Conservation (phyloP, 805 yeast species). For the Candida awuae region DNA sequence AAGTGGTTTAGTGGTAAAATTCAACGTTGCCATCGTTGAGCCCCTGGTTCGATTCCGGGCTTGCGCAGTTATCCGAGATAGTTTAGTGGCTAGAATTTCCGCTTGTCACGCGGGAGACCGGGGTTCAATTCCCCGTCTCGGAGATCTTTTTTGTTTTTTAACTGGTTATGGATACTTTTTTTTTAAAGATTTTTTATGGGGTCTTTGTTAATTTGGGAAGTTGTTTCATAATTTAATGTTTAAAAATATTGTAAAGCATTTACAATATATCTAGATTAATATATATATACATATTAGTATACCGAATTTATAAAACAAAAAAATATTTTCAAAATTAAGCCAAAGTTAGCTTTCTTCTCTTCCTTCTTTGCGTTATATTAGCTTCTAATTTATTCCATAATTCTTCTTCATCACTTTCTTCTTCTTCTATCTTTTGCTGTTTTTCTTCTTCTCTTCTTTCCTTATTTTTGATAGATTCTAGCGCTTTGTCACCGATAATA, state of each 20-base stretch:
- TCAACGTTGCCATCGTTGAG: constrained; percentile 23
- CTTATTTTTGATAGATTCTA: constrained; percentile 22
- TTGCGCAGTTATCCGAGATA: constrained; percentile 29
- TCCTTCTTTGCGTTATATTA: constrained; percentile 21
- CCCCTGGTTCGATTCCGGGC: constrained; percentile 26
- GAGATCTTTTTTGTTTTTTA: constrained; percentile 17
- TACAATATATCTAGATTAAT: no score
- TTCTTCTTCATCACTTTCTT: constrained; percentile 27
- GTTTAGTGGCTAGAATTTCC: constrained; percentile 36
- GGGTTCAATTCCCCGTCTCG: constrained; percentile 38
- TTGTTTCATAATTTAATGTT: no score
- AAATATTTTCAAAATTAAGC: not conserved
- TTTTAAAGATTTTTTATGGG: no score
- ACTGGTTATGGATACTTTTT: no score
- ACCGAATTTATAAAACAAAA: not conserved
- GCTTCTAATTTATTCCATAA: constrained; percentile 27
- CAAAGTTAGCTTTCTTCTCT: constrained; percentile 20
- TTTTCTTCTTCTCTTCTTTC: constrained; percentile 30
- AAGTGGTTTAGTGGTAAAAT: constrained; percentile 14
- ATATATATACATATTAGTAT: not conserved
- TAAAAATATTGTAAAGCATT: no score
- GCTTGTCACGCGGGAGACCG: constrained; percentile 39
- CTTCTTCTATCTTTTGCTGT: constrained; percentile 27
- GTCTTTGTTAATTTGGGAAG: no score
- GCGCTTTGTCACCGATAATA: constrained; percentile 16